A percentile compares a stretch with the other conserved stretches of the same genome.
Conservation (phyloP, 345 rosid genomes). For the Corymbia maculata region DNA sequence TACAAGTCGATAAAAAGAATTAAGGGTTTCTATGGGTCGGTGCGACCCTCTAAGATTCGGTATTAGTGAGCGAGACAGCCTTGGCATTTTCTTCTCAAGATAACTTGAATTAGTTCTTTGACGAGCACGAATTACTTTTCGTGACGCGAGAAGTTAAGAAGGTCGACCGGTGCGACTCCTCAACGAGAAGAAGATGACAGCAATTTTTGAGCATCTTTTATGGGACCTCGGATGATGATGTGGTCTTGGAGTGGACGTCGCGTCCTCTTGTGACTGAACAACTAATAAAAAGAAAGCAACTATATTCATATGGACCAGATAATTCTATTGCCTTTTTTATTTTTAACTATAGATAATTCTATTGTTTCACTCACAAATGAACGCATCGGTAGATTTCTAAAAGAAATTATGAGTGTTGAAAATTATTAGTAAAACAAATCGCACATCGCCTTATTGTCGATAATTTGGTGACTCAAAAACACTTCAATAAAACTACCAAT, state of each 20-base stretch:
- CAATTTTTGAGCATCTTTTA: neutral
- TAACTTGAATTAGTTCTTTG: neutral
- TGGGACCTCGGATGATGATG: neutral
- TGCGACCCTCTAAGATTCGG: neutral
- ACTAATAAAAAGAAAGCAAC: neutral
- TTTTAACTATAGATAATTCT: fast-evolving
- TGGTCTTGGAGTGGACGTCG: neutral
- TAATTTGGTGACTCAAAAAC: neutral
- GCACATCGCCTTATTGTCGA: neutral
- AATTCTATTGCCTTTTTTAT: neutral
- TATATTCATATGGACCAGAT: fast-evolving
- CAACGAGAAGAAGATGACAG: neutral
- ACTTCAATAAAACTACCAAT: neutral
- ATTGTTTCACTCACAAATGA: fast-evolving
- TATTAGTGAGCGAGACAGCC: neutral
- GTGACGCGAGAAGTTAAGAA: neutral
- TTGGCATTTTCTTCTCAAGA: neutral
- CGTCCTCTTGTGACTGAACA: neutral
- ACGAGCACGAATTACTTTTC: neutral
- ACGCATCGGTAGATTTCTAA: neutral
- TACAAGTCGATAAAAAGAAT: neutral
- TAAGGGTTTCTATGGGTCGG: neutral
- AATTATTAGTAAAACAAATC: neutral
- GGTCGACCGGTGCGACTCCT: neutral
- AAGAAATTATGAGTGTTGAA: neutral